A percentile compares a stretch with the other conserved stretches of the same genome.
phyloP scores from a whole-genome alignment of 805 yeast species.

The Myxozyma neotropica region DNA sequence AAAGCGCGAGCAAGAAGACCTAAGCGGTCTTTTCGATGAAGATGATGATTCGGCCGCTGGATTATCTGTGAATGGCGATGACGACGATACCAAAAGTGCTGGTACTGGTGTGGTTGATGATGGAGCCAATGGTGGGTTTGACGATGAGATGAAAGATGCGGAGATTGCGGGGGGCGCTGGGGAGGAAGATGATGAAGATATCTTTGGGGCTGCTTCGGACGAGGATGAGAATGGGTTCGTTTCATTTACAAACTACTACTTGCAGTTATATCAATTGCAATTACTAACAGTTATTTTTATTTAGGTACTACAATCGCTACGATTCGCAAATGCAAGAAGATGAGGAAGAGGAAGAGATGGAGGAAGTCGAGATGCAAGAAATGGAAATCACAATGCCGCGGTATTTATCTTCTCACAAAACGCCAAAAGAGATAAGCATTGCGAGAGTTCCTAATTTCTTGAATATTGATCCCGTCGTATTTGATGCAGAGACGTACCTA shows the following conservation, averaged over 20 bases:
- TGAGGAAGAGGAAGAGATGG: conserved; percentile 34
- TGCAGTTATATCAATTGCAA: background rate
- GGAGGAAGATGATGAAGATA: conserved; percentile 28
- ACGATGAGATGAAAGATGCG: conserved; percentile 22
- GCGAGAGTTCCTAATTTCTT: conserved; percentile 82
- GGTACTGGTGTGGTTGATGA: background rate
- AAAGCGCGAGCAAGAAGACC: conserved; percentile 14
- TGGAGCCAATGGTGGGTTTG: conserved; percentile 16
- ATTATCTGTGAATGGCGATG: conserved; percentile 13
- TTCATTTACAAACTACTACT: background rate
- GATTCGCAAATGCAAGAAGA: conserved; percentile 16
- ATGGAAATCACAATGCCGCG: conserved; percentile 43
- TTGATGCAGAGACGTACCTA: conserved; percentile 64
- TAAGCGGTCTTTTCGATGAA: conserved; percentile 36
- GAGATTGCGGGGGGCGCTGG: conserved; percentile 7
- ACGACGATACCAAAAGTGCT: conserved; percentile 19
- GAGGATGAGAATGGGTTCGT: conserved; percentile 16
- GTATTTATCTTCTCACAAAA: conserved; percentile 39
- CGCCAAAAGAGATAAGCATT: conserved; percentile 45
- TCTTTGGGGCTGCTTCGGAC: conserved; percentile 26
- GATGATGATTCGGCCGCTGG: conserved; percentile 29
- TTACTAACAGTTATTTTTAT: background rate
- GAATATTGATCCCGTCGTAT: conserved; percentile 81
- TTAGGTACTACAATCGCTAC: conserved; percentile 15
- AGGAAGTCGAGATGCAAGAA: conserved; percentile 37